phyloP scores from a whole-genome alignment of 306 rosid species.

The Elaeagnus macrophylla region DNA sequence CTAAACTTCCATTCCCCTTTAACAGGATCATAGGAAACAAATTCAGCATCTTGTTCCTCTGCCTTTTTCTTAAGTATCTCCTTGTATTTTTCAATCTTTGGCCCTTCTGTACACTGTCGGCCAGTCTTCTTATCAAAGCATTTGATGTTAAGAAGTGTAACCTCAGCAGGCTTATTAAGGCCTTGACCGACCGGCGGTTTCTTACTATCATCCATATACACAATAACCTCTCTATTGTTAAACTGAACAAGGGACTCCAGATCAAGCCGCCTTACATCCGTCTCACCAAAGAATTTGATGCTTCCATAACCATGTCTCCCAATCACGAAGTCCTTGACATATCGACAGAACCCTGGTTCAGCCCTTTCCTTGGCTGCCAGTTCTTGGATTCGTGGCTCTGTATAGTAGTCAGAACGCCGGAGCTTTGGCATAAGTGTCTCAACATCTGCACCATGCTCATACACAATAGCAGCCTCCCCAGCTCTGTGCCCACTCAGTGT shows the following conservation, averaged over 20 bases:
- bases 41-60: slow-evolving; percentile 87
- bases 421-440: slow-evolving; percentile 98
- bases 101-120: slow-evolving; percentile 61
- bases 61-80: slow-evolving; percentile 91
- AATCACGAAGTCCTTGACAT: slow-evolving; percentile 73
- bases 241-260: slow-evolving; percentile 80
- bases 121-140: slow-evolving; percentile 77
- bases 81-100: slow-evolving; percentile 67
- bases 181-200: slow-evolving; percentile 97
- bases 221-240: slow-evolving; percentile 87
- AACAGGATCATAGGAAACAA: slow-evolving; percentile 59
- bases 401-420: slow-evolving; percentile 76
- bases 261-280: slow-evolving; percentile 87
- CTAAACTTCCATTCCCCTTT: slow-evolving; percentile 93
- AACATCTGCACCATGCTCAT: slow-evolving; percentile 93
- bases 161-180: slow-evolving; percentile 96
- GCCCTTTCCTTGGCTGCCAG: slow-evolving; percentile 96
- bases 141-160: slow-evolving; percentile 79
- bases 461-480: slow-evolving; percentile 95
- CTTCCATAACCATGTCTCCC: slow-evolving; percentile 89
- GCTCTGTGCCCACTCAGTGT: slow-evolving; percentile 91
- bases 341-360: slow-evolving; percentile 84
- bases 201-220: slow-evolving; percentile 82
- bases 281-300: slow-evolving; percentile 84
- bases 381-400: slow-evolving; percentile 84